Base-by-base conservation (phyloP, 2,329 filamentous ascomycete species). In the Fusarium neocosmosporiellum region DNA sequence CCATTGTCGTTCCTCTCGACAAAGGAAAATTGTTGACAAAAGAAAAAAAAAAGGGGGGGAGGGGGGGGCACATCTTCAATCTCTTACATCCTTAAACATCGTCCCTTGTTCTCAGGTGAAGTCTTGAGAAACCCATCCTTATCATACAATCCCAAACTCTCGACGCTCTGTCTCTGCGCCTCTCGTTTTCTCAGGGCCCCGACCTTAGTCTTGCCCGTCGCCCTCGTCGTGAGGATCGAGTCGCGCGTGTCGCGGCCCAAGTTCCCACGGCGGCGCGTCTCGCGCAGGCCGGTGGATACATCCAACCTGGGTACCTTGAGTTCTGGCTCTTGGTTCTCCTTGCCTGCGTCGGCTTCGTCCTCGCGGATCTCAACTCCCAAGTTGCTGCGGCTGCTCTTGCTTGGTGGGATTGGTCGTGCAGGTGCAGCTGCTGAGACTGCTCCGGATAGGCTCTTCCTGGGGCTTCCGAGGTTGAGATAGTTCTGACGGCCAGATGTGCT, bases 381-480 rank as follows among this genome's bases (percentile, higher is more conserved):
- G 31, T 59, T 67, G 16, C 58, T 72, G 6, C 71, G 71, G 22
- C 34, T 71, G 27, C 67, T 71, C 60, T 71, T 65, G 16, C 59
- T 75, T 10, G 58, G 63, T 10, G 58, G 64, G 7, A 65, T 63
- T 39, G 62, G 34, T 14, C 50, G 64, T 18, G 58, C 43, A 11
- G 64, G 43, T 29, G 61, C 33, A 1, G 70, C 55, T 3, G 70
- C 20, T 9, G 34, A 37, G 14, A 48, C 54, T 34, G 59, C 34
- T 58, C 39, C 65, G 8, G 59, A 37, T 11, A 29, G 11, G 50
- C 55, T 71, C 67, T 71, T 76, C 57, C 74, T 80, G 10, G 74
- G 65, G 36, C 74, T 79, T n/a, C 82, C 85, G 3, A 88, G 78
- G 67, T 81, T 82, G 43, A 88, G 81, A 69, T 88, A 89, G 63